phyloP scores from a whole-genome alignment of 805 yeast genomes.

The Priceomyces castillae region DNA sequence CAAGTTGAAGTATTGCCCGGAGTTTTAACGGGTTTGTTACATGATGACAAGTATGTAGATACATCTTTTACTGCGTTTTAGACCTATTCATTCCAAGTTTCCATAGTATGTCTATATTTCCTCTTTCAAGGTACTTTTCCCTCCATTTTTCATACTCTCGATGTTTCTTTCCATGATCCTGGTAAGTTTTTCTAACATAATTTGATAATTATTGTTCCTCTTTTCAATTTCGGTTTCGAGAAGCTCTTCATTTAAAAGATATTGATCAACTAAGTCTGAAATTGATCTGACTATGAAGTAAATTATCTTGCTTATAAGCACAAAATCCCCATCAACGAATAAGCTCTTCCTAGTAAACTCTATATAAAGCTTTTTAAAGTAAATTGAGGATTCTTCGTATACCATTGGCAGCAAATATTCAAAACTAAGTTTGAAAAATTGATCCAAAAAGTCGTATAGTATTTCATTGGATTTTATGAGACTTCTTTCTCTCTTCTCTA shows the following conservation, averaged over 20 bases:
- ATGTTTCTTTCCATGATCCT: constrained; percentile 9
- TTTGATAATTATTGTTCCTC: constrained; percentile 13
- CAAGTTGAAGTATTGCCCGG: constrained; percentile 80
- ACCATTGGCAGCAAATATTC: constrained; percentile 14
- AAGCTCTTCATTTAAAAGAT: constrained; percentile 12
- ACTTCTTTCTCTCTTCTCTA: constrained; percentile 32
- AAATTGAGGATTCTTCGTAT: constrained; percentile 13
- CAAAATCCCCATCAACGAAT: constrained; percentile 6
- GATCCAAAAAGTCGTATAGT: constrained; percentile 5
- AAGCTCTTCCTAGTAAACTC: constrained; percentile 4
- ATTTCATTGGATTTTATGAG: constrained; percentile 32
- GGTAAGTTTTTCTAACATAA: constrained; percentile 16
- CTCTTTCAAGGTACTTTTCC: constrained; percentile 1
- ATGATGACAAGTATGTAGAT: constrained; percentile 57
- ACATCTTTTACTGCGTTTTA: constrained; percentile 23
- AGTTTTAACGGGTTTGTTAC: constrained; percentile 60
- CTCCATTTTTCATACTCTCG: not conserved
- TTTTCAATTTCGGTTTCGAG: constrained; percentile 14
- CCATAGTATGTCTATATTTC: not conserved
- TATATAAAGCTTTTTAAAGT: constrained; percentile 8
- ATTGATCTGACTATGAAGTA: constrained; percentile 14
- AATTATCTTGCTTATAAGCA: constrained; percentile 10
- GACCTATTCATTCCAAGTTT: not conserved
- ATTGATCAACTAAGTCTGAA: constrained; percentile 15
- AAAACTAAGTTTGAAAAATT: constrained; percentile 4